A percentile compares a stretch with the other conserved stretches of the same genome.
Conservation (phyloP, 306 rosid species). For the Heteromeles arbutifolia region DNA sequence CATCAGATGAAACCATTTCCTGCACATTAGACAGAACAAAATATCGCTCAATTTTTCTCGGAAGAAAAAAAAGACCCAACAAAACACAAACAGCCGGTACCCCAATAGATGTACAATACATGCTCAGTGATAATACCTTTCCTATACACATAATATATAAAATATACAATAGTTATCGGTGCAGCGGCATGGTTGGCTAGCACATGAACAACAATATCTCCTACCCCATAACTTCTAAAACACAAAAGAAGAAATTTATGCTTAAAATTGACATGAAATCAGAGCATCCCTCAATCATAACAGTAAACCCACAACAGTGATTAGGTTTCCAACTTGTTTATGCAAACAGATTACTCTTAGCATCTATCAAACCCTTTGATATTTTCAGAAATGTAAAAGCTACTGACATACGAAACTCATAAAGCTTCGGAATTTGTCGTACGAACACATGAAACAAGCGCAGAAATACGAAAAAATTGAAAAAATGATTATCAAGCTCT, state of each 20-base stretch:
- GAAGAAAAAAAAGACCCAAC: too few relatives aligned
- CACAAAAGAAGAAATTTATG: background rate
- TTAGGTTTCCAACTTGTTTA: background rate
- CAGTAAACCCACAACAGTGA: background rate
- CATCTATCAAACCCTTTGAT: background rate
- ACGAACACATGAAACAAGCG: background rate
- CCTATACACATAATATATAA: background rate
- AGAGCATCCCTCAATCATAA: background rate
- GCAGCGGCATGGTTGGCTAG: background rate
- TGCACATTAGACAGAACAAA: background rate
- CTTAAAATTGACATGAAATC: background rate
- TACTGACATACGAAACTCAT: too few relatives aligned
- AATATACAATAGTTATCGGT: background rate
- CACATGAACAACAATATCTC: background rate
- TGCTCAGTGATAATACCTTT: background rate
- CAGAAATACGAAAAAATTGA: background rate
- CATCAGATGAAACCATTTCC: slow-evolving; percentile 4
- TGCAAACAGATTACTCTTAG: background rate
- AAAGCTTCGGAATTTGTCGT: background rate
- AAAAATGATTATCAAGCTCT: background rate
- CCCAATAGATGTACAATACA: background rate
- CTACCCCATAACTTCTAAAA: background rate
- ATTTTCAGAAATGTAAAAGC: background rate
- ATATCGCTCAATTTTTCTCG: background rate
- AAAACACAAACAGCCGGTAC: background rate